Evolutionary conservation across 2,329 filamentous ascomycete species (phyloP), one percentile per base, ranked within the genome.

Genomic region (Botrytis byssoidea): DNA sequence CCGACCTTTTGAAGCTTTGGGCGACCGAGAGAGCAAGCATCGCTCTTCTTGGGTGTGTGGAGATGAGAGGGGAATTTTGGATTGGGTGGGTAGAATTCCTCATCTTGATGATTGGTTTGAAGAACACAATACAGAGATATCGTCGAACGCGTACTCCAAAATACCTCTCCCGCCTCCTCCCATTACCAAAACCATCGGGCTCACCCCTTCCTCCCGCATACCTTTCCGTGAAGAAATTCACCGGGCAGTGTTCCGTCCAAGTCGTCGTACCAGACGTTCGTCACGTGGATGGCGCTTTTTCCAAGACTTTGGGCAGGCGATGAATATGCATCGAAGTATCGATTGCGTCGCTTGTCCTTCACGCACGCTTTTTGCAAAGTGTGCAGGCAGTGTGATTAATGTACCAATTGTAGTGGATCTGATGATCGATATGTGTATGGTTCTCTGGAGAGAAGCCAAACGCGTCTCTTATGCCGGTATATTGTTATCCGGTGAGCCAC

Each of bases 311-410:
- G 8, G 35, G 25, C 37, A 9, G 10, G 22, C 29, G 35, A 42
- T n/a, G 10, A 16, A 6, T 16, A 40, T 25, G 35, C 35, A 68
- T 68, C 35, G 65, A 57, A 42, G 48, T 42, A 57, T 57, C 66
- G 35, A 68, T 68, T 55, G 48, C 25, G 48, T 68, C n/a, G 37
- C 65, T 55, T 55, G 65, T 57, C 48, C 46, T 68, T 51, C 48
- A 32, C 37, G n/a, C 14, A n/a, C 55, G 0, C 6, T 32, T 42
- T 9, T 35, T 32, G 37, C 8, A 37, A 32, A 29, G 37, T 42
- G 16, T 32, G 37, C n/a, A n/a, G n/a, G 4, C 25, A 55, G 25
- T 4, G n/a, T 57, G 35, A 10, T 68, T 16, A 42, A 35, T 40
- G 35, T 29, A 16, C 48, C 66, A 68, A 29, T 55, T 2, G 32